These are phyloP conservation scores for Babesia bovis DNA, from an alignment of 169 alveolate species.

Conservation along the genomic window DNA sequence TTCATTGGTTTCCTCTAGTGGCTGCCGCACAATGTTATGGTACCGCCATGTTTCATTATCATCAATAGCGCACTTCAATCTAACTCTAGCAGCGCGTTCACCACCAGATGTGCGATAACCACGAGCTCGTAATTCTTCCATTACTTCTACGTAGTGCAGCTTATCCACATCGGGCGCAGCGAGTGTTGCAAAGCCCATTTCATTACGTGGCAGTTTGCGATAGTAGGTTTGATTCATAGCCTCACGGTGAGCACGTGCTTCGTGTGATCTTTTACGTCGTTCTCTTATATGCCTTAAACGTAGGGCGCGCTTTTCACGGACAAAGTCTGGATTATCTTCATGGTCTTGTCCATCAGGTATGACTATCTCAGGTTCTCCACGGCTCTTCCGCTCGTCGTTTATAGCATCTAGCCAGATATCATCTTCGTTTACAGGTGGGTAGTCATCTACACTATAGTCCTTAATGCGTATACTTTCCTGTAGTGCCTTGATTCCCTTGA, in stretches of 20 bases:
- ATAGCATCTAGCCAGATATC: constrained; percentile 41
- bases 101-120: constrained; percentile 58
- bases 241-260: constrained; percentile 22
- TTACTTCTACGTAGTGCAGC: constrained; percentile 53
- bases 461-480: constrained; percentile 27
- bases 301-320: constrained; percentile 11
- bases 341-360: constrained; percentile 17
- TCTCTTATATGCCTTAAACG: constrained; percentile 8
- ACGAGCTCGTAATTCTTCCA: constrained; percentile 54
- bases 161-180: constrained; percentile 37
- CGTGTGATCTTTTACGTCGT: not conserved
- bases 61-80: constrained; percentile 31
- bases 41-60: constrained; percentile 58
- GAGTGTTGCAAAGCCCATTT: constrained; percentile 35
- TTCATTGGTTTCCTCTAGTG: constrained; percentile 31
- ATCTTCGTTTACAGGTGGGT: constrained; percentile 41
- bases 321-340: constrained; percentile 21
- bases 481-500: constrained; percentile 3
- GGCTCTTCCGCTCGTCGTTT: constrained; percentile 27
- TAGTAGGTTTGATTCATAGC: constrained; percentile 42
- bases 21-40: constrained; percentile 43
- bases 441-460: constrained; percentile 36
- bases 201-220: constrained; percentile 40
- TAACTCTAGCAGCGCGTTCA: constrained; percentile 2
- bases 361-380: constrained; percentile 8